Evolutionary conservation across 2,329 filamentous ascomycete genomes (phyloP).

Genomic region (Dryadomyces quercivorus): DNA sequence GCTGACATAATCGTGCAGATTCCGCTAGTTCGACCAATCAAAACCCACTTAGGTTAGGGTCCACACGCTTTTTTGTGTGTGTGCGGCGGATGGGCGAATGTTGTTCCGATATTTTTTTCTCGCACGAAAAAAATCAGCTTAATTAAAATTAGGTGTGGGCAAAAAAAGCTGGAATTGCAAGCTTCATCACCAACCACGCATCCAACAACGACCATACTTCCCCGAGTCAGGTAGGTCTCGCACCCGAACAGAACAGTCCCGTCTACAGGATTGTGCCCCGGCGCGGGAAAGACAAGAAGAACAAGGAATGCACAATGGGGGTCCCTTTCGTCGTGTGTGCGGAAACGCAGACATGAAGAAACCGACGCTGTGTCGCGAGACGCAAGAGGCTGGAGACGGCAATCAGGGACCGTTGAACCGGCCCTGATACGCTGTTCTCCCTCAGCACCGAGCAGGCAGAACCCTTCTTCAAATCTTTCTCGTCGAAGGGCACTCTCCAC

Average conservation of each 20-base stretch:
- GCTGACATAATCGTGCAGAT: background rate
- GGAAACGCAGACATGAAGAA: background rate
- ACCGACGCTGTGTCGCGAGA: slow-evolving; percentile 1
- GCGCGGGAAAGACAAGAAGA: slow-evolving; percentile 12
- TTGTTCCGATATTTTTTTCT: slow-evolving; percentile 7
- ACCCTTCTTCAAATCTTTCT: slow-evolving; percentile 38
- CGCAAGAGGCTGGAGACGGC: slow-evolving; percentile 44
- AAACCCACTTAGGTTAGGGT: slow-evolving; percentile 9
- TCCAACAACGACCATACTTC: background rate
- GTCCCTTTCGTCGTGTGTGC: background rate
- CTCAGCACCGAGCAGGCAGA: slow-evolving; percentile 56
- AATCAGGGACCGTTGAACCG: slow-evolving; percentile 31
- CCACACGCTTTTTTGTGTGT: slow-evolving; percentile 8
- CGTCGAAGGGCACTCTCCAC: slow-evolving; percentile 54
- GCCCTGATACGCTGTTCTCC: slow-evolving; percentile 50
- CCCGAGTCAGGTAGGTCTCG: slow-evolving; percentile 9
- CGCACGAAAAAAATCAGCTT: slow-evolving; percentile 9
- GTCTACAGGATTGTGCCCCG: slow-evolving; percentile 17
- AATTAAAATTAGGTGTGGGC: background rate
- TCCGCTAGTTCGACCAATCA: background rate
- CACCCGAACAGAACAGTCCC: slow-evolving; percentile 1
- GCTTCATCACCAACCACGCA: background rate
- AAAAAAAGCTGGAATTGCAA: background rate
- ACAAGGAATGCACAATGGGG: background rate
- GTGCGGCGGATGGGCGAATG: slow-evolving; percentile 3